These are phyloP conservation scores for Aureobasidium vineae DNA, from an alignment of 2,329 filamentous ascomycete genomes.

Conservation along the genomic window DNA sequence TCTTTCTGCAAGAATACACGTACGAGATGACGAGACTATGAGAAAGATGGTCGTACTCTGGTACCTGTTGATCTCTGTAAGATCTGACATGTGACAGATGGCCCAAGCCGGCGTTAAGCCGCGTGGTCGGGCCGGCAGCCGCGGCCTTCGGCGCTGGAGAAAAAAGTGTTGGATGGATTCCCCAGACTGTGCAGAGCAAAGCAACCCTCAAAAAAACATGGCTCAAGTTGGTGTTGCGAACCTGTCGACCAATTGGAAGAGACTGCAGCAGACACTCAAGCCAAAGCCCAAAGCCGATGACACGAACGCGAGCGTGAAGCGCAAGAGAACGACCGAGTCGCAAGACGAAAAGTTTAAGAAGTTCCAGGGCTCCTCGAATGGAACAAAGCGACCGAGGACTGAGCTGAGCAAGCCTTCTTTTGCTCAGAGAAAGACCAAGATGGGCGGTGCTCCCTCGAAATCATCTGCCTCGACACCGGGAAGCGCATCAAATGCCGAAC, in stretches of 20 bases:
- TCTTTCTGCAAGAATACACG: background rate
- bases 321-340: conserved; percentile 34
- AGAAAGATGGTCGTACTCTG: background rate
- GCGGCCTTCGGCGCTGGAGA: background rate
- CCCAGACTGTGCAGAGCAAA: background rate
- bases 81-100: conserved; percentile 19
- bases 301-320: conserved; percentile 37
- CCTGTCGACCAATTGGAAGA: conserved; percentile 69
- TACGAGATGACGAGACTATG: background rate
- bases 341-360: conserved; percentile 27
- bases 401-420: conserved; percentile 31
- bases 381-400: conserved; percentile 26
- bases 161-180: conserved; percentile 8
- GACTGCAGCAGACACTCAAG: conserved; percentile 61
- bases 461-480: conserved; percentile 49
- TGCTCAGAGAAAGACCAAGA: conserved; percentile 36
- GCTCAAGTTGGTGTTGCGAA: conserved; percentile 33
- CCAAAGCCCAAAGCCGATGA: conserved; percentile 32
- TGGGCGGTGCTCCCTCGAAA: conserved; percentile 50
- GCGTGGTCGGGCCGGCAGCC: background rate
- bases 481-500: conserved; percentile 57
- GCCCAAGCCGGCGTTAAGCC: conserved; percentile 8
- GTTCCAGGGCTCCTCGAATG: conserved; percentile 25
- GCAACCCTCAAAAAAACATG: background rate
- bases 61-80: conserved; percentile 7